These are phyloP conservation scores for Xylariaceae sp. DNA, from an alignment of 2,329 filamentous ascomycete species.

Conservation along the genomic window DNA sequence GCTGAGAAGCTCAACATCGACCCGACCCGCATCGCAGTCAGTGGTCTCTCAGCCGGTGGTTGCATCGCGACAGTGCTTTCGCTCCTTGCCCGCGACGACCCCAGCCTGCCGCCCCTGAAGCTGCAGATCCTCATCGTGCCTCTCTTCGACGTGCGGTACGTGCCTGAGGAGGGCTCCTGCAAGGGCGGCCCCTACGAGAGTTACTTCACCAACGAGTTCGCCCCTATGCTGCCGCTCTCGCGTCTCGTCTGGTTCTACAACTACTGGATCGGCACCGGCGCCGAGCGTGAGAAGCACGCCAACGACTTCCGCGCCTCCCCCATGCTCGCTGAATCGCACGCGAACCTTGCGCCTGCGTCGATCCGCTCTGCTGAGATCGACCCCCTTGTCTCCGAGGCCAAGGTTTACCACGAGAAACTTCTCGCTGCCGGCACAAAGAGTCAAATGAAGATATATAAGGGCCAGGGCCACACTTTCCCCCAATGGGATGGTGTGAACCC, in stretches of 20 bases:
- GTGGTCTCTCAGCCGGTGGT: constrained; percentile 28
- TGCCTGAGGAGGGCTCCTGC: constrained; percentile 31
- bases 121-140: constrained; percentile 35
- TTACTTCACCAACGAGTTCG: constrained; percentile 31
- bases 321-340: constrained; percentile 32
- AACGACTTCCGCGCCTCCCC: constrained; percentile 33
- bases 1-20: constrained; percentile 30
- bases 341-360: constrained; percentile 31
- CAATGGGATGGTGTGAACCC: constrained; percentile 34
- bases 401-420: constrained; percentile 32
- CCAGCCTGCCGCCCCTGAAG: constrained; percentile 27
- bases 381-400: constrained; percentile 32
- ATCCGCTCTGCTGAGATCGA: constrained; percentile 34
- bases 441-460: constrained; percentile 34
- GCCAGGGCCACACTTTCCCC: constrained; percentile 34
- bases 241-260: constrained; percentile 36
- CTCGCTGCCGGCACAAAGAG: constrained; percentile 30
- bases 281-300: constrained; percentile 26
- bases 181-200: constrained; percentile 31
- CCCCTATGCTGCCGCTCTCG: constrained; percentile 33
- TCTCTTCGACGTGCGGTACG: constrained; percentile 32
- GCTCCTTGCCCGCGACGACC: constrained; percentile 26
- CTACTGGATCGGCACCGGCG: constrained; percentile 34
- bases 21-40: constrained; percentile 22
- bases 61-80: constrained; percentile 28